phyloP scores from a whole-genome alignment of 768 basidiomycete genomes.

The Termitomyces eurrhizus region DNA sequence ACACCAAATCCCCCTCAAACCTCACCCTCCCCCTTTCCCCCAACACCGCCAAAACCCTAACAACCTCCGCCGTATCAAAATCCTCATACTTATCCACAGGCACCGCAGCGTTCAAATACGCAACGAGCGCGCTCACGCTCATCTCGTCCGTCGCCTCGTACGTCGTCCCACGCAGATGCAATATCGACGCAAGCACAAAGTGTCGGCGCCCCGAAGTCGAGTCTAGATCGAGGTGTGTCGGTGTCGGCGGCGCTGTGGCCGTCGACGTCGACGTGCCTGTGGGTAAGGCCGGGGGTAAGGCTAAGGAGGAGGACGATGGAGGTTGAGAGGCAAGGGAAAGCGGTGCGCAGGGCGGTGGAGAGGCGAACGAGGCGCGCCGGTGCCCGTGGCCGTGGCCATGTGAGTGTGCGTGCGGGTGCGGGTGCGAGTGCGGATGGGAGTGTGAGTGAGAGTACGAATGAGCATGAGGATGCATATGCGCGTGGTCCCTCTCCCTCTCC shows the following conservation, averaged over 20 bases:
- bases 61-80: constrained; percentile 74
- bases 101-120: constrained; percentile 73
- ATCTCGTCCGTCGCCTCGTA: constrained; percentile 66
- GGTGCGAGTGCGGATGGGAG: neutral
- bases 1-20: constrained; percentile 46
- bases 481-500: neutral
- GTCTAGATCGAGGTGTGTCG: constrained; percentile 31
- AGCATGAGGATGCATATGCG: neutral
- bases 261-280: too few species aligned
- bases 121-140: constrained; percentile 62
- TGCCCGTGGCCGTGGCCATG: neutral
- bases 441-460: constrained; percentile 3
- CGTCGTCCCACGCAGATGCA: constrained; percentile 64
- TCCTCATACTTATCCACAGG: constrained; percentile 79
- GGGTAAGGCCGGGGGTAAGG: too few species aligned
- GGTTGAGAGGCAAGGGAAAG: too few species aligned
- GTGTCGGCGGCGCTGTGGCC: too few species aligned
- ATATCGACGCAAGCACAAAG: constrained; percentile 59
- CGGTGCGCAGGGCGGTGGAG: neutral
- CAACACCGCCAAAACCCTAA: constrained; percentile 40
- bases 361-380: constrained; percentile 11
- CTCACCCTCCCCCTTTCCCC: constrained; percentile 44
- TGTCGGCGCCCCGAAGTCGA: constrained; percentile 52
- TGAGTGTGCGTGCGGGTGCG: neutral
- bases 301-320: too few species aligned